phyloP scores from a whole-genome alignment of 176 grass and related monocot genomes.

The Rhipidocladum racemiflorum region DNA sequence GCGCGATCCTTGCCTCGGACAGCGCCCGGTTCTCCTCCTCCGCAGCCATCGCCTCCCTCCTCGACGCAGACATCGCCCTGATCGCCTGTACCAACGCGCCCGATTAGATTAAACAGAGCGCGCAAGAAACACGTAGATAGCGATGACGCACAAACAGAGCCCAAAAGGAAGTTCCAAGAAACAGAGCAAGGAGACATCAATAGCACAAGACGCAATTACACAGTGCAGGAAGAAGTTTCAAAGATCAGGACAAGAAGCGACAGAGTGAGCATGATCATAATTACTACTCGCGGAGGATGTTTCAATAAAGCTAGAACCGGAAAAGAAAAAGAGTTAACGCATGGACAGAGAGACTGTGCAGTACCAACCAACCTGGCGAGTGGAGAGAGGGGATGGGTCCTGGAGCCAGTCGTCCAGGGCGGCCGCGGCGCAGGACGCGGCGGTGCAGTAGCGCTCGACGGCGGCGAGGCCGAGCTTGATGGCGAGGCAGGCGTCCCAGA shows the following conservation, averaged over 20 bases:
- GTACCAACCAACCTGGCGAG: conserved; percentile 56
- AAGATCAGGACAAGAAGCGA: not conserved
- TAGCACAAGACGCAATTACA: not conserved
- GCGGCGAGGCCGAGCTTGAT: conserved; percentile 73
- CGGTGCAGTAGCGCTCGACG: conserved; percentile 69
- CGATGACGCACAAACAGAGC: not conserved
- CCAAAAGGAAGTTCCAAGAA: not conserved
- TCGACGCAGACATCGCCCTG: conserved; percentile 53
- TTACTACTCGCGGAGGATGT: not conserved
- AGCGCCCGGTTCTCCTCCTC: conserved; percentile 82
- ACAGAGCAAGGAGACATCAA: conserved; percentile 1
- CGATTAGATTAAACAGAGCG: not conserved
- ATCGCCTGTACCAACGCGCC: conserved; percentile 46
- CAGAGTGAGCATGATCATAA: not conserved
- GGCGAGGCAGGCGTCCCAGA: conserved; percentile 89
- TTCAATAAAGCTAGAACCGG: not conserved
- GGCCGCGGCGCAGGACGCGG: conserved; percentile 44
- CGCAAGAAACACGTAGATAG: not conserved
- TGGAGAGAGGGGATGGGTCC: conserved; percentile 49
- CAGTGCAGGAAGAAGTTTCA: not conserved
- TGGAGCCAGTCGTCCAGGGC: conserved; percentile 65
- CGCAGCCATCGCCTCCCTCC: conserved; percentile 60
- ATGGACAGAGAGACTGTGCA: not conserved
- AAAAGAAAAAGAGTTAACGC: too few species aligned
- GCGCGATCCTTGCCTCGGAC: conserved; percentile 55